Evolutionary conservation across 2,329 filamentous ascomycete genomes (phyloP), one percentile per base, ranked within the genome.

Genomic region (Sclerotinia glacialis): DNA sequence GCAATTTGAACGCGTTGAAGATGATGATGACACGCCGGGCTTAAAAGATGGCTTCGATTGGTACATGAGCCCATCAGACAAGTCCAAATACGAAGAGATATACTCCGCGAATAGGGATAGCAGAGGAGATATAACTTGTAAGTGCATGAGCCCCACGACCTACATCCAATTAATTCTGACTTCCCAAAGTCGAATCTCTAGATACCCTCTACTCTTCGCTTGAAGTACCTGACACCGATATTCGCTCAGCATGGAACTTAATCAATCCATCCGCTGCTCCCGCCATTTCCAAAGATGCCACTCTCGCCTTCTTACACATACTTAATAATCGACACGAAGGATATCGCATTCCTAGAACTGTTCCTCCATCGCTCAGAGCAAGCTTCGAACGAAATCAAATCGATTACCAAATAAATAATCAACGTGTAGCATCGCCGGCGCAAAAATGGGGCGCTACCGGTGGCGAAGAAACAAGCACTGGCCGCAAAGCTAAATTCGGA

Each of bases 31-130:
- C 72, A 87, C 89, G 5, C 86, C 88, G 1, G 93, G 93, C 0
- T 82, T 99, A 69, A 96, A 96, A 78, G 93, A 97, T 78, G 94
- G 94, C 16, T 99, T 99, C 78, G 95, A 99, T 78, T 99, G 95
- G 95, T 99, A 99, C 81, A 99, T 99, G 92, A 93, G 88, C 68
- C 95, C 95, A 0, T 79, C 83, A 40, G 93, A 99, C 80, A 96
- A 96, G 80, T 77, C 86, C 71, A 98, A 97, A 79, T 99, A 99
- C 80, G 93, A 97, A 79, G 92, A 94, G 74, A 99, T 99, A 79
- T 99, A 98, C 80, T 90, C 90, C 71, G 93, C 96, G 74, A 96
- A 93, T 80, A 87, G 93, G 69, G 91, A 96, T 78, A 86, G 89
- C 77, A 89, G 93, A 62, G 95, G 95, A 71, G 92, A 96, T 75